Conservation (phyloP, 2,329 filamentous ascomycete genomes). For the Colletotrichum musae region DNA sequence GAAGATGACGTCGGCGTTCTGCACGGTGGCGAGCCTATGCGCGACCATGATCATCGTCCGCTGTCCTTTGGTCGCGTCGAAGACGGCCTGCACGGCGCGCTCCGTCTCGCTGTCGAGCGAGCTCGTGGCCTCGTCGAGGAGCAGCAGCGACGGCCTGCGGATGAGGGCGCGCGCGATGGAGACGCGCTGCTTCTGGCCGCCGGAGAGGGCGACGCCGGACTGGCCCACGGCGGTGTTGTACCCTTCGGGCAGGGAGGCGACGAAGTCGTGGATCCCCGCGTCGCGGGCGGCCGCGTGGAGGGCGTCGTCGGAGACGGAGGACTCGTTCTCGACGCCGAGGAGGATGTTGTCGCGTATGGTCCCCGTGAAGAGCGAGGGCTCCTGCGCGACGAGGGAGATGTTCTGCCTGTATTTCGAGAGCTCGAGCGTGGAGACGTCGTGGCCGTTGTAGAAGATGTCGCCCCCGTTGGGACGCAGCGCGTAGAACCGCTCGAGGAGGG, state of each 20-base stretch:
- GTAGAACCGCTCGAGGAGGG: constrained; percentile 49
- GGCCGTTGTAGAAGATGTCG: constrained; percentile 46
- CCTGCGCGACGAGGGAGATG: constrained; percentile 59
- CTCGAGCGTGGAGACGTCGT: constrained; percentile 49
- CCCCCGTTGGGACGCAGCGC: constrained; percentile 43
- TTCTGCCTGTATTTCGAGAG: constrained; percentile 49
- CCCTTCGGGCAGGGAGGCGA: constrained; percentile 75
- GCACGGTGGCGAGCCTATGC: constrained; percentile 59
- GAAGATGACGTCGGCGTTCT: constrained; percentile 60
- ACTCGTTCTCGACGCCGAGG: constrained; percentile 41
- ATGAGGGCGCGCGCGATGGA: constrained; percentile 55
- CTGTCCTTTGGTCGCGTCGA: constrained; percentile 34
- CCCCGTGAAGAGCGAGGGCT: constrained; percentile 59
- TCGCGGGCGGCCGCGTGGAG: constrained; percentile 48
- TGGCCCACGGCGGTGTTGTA: constrained; percentile 59
- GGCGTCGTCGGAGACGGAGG: constrained; percentile 26
- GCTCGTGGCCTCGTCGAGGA: constrained; percentile 38
- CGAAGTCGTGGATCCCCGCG: constrained; percentile 79
- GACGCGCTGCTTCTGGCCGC: constrained; percentile 70
- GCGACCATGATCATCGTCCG: constrained; percentile 53
- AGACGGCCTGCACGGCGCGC: constrained; percentile 36
- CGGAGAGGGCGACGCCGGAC: constrained; percentile 54
- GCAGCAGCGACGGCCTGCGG: constrained; percentile 24
- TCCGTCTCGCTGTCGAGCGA: constrained; percentile 39
- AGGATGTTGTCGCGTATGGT: constrained; percentile 49